Conservation (phyloP, 2,329 filamentous ascomycete species). For the Hypomyces perniciosus region DNA sequence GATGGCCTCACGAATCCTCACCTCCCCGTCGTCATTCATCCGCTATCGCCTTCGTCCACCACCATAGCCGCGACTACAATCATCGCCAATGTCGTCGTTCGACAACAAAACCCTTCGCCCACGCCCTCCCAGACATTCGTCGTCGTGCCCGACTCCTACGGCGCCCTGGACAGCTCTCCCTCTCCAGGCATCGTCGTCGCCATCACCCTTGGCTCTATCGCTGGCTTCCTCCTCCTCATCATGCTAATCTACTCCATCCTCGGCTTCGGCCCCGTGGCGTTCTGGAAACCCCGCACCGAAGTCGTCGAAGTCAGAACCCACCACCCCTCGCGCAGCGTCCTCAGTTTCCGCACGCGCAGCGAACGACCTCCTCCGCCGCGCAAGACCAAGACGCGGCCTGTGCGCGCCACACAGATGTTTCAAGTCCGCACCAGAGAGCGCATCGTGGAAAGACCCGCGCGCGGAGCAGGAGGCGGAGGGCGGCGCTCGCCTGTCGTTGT, state of each 20-base stretch:
- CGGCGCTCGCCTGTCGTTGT: conserved; percentile 17
- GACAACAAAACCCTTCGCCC: conserved; percentile 7
- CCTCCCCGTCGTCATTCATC: neutral
- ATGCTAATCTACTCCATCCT: conserved; percentile 46
- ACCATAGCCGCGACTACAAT: neutral
- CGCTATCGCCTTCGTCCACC: neutral
- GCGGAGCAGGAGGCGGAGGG: conserved; percentile 1
- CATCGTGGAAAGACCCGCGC: conserved; percentile 3
- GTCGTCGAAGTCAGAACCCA: conserved; percentile 1
- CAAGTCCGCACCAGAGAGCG: conserved; percentile 22
- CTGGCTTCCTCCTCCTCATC: conserved; percentile 47
- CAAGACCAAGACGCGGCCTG: conserved; percentile 6
- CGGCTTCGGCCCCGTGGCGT: conserved; percentile 34
- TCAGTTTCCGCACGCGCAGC: conserved; percentile 13
- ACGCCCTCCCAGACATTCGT: conserved; percentile 20
- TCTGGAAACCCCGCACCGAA: conserved; percentile 7
- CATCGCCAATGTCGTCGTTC: neutral
- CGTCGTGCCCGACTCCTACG: conserved; percentile 32
- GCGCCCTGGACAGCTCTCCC: conserved; percentile 31
- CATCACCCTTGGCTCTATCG: conserved; percentile 40
- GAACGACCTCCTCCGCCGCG: conserved; percentile 4
- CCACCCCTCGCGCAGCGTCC: conserved; percentile 13
- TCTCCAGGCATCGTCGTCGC: conserved; percentile 38
- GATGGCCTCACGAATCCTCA: neutral
- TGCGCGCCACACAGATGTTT: conserved; percentile 23